phyloP scores from a whole-genome alignment of 495 filamentous ascomycete species.

The Trichodelitschia bisporula region DNA sequence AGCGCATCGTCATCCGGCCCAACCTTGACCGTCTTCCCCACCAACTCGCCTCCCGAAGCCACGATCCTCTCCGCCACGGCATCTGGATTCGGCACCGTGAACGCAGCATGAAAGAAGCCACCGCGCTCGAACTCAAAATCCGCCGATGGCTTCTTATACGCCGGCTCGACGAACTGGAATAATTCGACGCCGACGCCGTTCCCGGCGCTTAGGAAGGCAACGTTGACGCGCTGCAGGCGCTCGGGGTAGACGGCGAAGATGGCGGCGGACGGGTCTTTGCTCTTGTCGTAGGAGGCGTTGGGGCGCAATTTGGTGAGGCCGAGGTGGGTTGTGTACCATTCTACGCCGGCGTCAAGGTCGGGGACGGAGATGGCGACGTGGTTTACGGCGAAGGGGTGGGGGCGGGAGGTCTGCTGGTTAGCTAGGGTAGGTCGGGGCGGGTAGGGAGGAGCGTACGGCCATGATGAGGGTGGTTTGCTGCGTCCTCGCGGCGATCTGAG shows the following conservation, averaged over 20 bases:
- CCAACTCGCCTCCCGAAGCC: constrained; percentile 3
- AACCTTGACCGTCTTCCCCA: constrained; percentile 7
- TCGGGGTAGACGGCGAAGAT: constrained; percentile 8
- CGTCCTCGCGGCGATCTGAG: too few relatives aligned
- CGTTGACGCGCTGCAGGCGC: constrained; percentile 7
- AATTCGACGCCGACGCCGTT: constrained; percentile 10
- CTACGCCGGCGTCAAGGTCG: background rate
- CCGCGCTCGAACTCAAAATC: constrained; percentile 6
- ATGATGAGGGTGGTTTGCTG: too few relatives aligned
- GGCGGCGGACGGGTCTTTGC: too few relatives aligned
- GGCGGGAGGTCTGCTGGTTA: too few relatives aligned
- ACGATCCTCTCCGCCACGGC: constrained; percentile 6
- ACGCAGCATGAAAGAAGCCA: constrained; percentile 8
- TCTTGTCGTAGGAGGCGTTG: constrained; percentile 3
- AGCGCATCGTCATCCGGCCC: background rate
- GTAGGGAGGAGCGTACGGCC: too few relatives aligned
- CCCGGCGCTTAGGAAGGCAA: constrained; percentile 9
- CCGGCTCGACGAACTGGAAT: constrained; percentile 11
- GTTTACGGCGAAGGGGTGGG: too few relatives aligned
- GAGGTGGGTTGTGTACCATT: background rate
- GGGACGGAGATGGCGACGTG: background rate
- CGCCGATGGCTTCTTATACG: constrained; percentile 1
- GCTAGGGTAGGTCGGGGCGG: too few relatives aligned
- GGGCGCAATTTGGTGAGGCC: too few relatives aligned
- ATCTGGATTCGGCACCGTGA: constrained; percentile 10